A percentile compares a stretch with the other conserved stretches of the same genome.
phyloP scores from a whole-genome alignment of 805 yeast genomes.

The Candida koratica region DNA sequence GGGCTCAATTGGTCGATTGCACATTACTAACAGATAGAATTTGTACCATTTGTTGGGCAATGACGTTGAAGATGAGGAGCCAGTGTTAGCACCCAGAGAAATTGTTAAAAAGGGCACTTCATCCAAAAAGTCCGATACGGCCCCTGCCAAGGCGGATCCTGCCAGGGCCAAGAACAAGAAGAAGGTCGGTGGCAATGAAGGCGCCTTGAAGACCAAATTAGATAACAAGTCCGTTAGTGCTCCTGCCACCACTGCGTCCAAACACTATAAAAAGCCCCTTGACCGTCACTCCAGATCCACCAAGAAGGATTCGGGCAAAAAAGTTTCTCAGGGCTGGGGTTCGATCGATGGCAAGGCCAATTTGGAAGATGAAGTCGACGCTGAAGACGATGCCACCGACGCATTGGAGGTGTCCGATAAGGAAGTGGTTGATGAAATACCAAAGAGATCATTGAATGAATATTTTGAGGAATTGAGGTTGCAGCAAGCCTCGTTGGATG shows the following conservation, averaged over 20 bases:
- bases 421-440: constrained; percentile 36
- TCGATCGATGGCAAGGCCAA: constrained; percentile 61
- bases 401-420: constrained; percentile 49
- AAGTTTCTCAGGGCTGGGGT: constrained; percentile 85
- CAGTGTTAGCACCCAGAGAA: constrained; percentile 61
- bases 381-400: constrained; percentile 32
- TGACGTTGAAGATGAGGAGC: constrained; percentile 80
- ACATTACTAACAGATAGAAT: constrained; percentile 44
- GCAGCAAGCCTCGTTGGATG: constrained; percentile 39
- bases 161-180: constrained; percentile 72
- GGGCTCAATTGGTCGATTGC: neutral
- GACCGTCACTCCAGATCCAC: constrained; percentile 89
- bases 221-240: constrained; percentile 69
- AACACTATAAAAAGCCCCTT: constrained; percentile 52
- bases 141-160: constrained; percentile 80
- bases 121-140: constrained; percentile 79
- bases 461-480: constrained; percentile 69
- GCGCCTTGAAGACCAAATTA: constrained; percentile 69
- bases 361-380: constrained; percentile 62
- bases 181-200: constrained; percentile 81
- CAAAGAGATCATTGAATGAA: constrained; percentile 72
- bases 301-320: constrained; percentile 81
- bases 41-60: constrained; percentile 81
- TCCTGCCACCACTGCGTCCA: constrained; percentile 49
- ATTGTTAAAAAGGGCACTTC: constrained; percentile 78